Conservation (phyloP, 352 stramenopile species). For the Phytophthora tentaculata region DNA sequence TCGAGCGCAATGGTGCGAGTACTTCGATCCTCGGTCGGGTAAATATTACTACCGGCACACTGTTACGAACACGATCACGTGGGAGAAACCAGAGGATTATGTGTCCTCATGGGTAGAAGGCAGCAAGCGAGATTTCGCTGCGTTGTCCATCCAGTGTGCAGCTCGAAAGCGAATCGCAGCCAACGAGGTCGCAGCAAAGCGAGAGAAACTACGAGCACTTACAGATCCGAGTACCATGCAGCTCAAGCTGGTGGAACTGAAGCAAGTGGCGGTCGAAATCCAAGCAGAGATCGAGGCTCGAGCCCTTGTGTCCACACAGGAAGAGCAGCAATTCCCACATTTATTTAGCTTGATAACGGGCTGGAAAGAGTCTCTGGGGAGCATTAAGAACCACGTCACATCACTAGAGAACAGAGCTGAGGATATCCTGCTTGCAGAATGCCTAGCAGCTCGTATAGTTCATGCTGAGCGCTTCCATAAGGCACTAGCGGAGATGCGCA, state of each 20-base stretch:
- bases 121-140: conserved; percentile 41
- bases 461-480: conserved; percentile 51
- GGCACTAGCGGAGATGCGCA: conserved; percentile 40
- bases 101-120: conserved; percentile 21
- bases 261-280: conserved; percentile 51
- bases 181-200: conserved; percentile 36
- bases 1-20: conserved; percentile 41
- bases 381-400: conserved; percentile 44
- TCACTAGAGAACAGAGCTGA: conserved; percentile 41
- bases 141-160: conserved; percentile 64
- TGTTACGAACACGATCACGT: conserved; percentile 37
- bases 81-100: conserved; percentile 37
- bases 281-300: conserved; percentile 45
- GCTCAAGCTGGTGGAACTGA: conserved; percentile 48
- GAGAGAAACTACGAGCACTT: conserved; percentile 36
- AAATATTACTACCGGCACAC: conserved; percentile 44
- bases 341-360: conserved; percentile 35
- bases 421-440: conserved; percentile 40
- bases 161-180: conserved; percentile 47
- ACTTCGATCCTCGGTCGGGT: conserved; percentile 51
- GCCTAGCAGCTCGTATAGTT: conserved; percentile 31
- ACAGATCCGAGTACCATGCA: conserved; percentile 40
- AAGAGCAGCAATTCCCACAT: conserved; percentile 46
- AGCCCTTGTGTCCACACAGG: conserved; percentile 25
- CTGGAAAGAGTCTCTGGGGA: conserved; percentile 38